phyloP scores from a whole-genome alignment of 805 yeast species.

The Saccharomycopsis lassenensis region DNA sequence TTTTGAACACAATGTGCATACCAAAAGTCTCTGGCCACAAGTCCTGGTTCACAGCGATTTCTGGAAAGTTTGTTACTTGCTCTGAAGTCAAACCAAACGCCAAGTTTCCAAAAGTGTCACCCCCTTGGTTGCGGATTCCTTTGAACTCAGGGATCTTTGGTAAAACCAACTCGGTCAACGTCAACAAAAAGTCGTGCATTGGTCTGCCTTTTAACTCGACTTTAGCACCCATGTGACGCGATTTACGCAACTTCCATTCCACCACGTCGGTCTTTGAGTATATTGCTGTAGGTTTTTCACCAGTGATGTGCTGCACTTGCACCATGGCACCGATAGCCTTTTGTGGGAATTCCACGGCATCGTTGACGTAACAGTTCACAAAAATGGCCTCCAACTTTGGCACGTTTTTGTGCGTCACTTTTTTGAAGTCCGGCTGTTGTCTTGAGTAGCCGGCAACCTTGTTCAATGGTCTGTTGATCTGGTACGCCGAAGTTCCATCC shows the following conservation, averaged over 20 bases:
- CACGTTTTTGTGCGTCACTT: conserved; percentile 55
- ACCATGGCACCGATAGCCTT: conserved; percentile 65
- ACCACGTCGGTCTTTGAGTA: conserved; percentile 73
- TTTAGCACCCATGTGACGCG: conserved; percentile 87
- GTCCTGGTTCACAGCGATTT: conserved; percentile 82
- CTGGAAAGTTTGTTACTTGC: conserved; percentile 80
- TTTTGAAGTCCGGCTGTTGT: conserved; percentile 63
- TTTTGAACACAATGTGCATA: conserved; percentile 72
- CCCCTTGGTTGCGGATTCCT: conserved; percentile 63
- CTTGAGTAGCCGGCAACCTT: conserved; percentile 68
- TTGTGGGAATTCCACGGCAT: conserved; percentile 60
- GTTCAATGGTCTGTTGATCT: conserved; percentile 66
- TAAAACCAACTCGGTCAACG: conserved; percentile 82
- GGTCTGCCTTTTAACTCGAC: conserved; percentile 66
- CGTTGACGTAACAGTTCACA: conserved; percentile 67
- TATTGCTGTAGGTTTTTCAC: conserved; percentile 64
- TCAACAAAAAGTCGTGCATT: conserved; percentile 75
- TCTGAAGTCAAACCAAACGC: conserved; percentile 74
- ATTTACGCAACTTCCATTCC: conserved; percentile 77
- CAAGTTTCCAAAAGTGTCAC: conserved; percentile 79
- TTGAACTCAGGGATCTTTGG: conserved; percentile 85
- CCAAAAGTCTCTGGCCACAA: conserved; percentile 83
- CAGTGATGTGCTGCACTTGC: conserved; percentile 90
- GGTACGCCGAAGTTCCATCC: conserved; percentile 84
- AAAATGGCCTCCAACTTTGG: conserved; percentile 62